Evolutionary conservation across 2,329 filamentous ascomycete genomes (phyloP).

Genomic region (Fusarium sp.): DNA sequence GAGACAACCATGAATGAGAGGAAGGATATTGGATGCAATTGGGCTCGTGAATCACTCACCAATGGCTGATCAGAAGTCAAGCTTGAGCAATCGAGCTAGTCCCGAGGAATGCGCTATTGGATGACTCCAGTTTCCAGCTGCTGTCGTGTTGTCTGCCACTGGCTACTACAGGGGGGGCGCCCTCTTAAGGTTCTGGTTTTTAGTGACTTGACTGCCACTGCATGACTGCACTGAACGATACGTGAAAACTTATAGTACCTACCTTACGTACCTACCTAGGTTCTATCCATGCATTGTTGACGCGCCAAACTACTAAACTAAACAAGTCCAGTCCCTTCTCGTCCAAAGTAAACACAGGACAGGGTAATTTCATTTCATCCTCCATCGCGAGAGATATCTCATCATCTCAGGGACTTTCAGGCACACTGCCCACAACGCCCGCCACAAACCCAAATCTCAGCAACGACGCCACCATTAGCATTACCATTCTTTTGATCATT

Average conservation of each 20-base stretch:
- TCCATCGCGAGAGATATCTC: background rate
- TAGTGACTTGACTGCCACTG: background rate
- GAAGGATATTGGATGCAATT: background rate
- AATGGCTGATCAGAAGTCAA: constrained; percentile 13
- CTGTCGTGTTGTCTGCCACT: background rate
- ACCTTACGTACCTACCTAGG: too few species aligned
- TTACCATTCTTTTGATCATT: background rate
- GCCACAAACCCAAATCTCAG: constrained; percentile 17
- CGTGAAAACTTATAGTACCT: too few species aligned
- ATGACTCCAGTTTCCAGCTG: background rate
- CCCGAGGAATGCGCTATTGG: background rate
- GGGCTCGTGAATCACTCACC: background rate
- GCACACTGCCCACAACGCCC: constrained; percentile 18
- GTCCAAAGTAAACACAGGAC: constrained; percentile 32
- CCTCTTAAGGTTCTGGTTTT: background rate
- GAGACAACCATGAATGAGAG: background rate
- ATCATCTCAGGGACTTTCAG: background rate
- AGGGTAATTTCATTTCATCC: background rate
- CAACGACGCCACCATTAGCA: background rate
- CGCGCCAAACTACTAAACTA: constrained; percentile 2
- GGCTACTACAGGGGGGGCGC: background rate
- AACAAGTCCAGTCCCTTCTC: constrained; percentile 16
- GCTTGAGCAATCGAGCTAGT: constrained; percentile 4
- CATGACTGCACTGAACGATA: background rate
- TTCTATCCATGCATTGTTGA: background rate